Evolutionary conservation across 441 rosid genomes (phyloP).

Genomic region (Gossypium lobatum): DNA sequence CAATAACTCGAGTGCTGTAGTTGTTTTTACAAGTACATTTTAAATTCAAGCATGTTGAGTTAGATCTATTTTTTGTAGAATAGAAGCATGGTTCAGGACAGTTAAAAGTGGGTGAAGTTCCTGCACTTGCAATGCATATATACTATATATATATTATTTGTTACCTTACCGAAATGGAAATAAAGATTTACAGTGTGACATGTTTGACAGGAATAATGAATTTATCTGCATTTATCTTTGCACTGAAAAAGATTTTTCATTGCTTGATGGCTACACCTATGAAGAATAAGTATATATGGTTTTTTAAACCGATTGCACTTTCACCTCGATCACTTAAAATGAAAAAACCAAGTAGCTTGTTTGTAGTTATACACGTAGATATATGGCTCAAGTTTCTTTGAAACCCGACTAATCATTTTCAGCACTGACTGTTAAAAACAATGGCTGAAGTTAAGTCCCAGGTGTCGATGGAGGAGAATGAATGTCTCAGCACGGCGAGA

Average conservation of each 20-base stretch:
- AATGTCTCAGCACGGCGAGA: background rate
- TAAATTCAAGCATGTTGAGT: too few relatives aligned
- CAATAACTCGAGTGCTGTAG: too few relatives aligned
- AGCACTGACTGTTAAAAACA: background rate
- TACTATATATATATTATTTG: too few relatives aligned
- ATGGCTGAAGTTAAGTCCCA: background rate
- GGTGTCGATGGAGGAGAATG: constrained; percentile 10
- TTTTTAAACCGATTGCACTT: background rate
- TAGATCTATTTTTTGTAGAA: too few relatives aligned
- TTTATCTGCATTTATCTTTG: background rate
- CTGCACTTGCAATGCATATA: too few relatives aligned
- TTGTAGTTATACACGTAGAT: background rate
- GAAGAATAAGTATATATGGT: background rate
- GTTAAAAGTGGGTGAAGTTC: too few relatives aligned
- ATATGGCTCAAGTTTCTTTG: background rate
- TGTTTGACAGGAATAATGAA: background rate
- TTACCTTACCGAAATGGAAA: background rate
- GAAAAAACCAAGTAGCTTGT: background rate
- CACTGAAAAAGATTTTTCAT: background rate
- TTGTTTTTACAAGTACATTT: too few relatives aligned
- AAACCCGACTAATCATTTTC: background rate
- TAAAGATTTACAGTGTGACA: background rate
- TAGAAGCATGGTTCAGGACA: too few relatives aligned
- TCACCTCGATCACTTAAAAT: background rate
- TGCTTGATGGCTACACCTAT: background rate